phyloP scores from a whole-genome alignment of 2,329 filamentous ascomycete genomes.

The Xylaria multiplex region DNA sequence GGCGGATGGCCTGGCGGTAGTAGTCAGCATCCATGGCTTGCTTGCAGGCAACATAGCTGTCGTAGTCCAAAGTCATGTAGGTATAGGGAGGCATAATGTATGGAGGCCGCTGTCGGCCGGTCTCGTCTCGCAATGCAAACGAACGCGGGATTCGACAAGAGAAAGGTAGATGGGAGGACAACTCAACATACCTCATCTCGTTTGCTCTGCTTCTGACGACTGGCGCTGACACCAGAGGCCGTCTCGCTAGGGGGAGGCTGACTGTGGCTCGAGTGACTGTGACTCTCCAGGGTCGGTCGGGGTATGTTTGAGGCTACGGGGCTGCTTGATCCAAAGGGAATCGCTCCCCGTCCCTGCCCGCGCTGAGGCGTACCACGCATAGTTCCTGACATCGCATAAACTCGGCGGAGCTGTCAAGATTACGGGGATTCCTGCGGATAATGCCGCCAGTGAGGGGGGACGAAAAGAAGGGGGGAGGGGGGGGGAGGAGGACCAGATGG shows the following conservation, averaged over 20 bases:
- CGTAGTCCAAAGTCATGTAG: conserved; percentile 34
- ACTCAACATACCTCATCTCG: conserved; percentile 86
- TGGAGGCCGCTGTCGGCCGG: neutral
- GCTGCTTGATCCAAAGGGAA: conserved; percentile 68
- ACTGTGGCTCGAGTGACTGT: conserved; percentile 50
- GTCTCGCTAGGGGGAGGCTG: conserved; percentile 65
- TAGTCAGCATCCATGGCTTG: conserved; percentile 49
- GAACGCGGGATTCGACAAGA: conserved; percentile 17
- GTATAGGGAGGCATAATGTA: conserved; percentile 17
- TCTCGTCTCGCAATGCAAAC: conserved; percentile 11
- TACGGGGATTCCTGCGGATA: conserved; percentile 30
- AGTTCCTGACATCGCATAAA: conserved; percentile 66
- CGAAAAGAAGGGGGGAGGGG: neutral
- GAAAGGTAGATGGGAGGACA: conserved; percentile 33
- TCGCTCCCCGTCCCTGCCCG: conserved; percentile 64
- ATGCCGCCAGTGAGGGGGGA: conserved; percentile 18
- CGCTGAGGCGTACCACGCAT: conserved; percentile 76
- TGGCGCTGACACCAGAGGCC: conserved; percentile 81
- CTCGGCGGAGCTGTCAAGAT: conserved; percentile 39
- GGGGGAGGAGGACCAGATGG: neutral
- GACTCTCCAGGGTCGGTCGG: conserved; percentile 73
- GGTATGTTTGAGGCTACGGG: conserved; percentile 74
- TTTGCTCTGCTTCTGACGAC: conserved; percentile 95
- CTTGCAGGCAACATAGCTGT: conserved; percentile 30
- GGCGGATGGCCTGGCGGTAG: conserved; percentile 82